Conservation (phyloP, 179 eudicot genomes). For the Beta macrorhiza region DNA sequence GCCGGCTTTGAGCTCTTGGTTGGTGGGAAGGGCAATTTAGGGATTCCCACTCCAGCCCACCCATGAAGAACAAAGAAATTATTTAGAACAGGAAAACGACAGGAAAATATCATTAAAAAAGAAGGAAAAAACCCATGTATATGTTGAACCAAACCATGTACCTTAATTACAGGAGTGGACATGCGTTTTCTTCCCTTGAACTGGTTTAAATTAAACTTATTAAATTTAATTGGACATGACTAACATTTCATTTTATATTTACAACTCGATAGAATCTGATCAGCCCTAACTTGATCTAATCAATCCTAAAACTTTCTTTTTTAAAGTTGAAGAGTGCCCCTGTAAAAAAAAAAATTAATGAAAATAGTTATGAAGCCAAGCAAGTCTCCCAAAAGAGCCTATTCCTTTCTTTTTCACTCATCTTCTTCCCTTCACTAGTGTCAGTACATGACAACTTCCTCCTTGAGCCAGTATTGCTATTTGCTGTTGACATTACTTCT, state of each 20-base stretch:
- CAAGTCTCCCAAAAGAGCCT: constrained; percentile 87
- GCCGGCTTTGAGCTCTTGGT: constrained; percentile 4
- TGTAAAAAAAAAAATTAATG: neutral
- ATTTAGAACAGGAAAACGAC: neutral
- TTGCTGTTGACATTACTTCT: constrained; percentile 35
- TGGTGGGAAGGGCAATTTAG: constrained; percentile 9
- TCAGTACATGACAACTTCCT: constrained; percentile 28
- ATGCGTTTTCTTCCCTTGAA: too few relatives aligned
- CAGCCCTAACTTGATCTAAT: neutral
- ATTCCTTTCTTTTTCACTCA: constrained; percentile 53
- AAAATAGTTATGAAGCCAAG: constrained; percentile 45
- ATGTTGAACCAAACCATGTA: constrained; percentile 4
- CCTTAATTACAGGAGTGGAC: neutral
- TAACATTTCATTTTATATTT: too few relatives aligned
- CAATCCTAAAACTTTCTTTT: neutral
- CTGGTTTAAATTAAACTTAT: too few relatives aligned
- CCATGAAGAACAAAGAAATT: neutral
- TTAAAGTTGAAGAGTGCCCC: too few relatives aligned
- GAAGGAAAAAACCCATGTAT: neutral
- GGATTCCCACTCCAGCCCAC: neutral
- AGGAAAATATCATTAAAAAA: neutral
- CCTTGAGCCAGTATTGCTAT: constrained; percentile 27
- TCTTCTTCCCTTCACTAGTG: constrained; percentile 26
- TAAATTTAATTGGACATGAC: too few relatives aligned
- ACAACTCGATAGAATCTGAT: too few relatives aligned